Evolutionary conservation across 225 moss, liverwort and hornwort genomes (phyloP), one percentile per base, ranked within the genome.

Genomic region (Asterella californica): DNA sequence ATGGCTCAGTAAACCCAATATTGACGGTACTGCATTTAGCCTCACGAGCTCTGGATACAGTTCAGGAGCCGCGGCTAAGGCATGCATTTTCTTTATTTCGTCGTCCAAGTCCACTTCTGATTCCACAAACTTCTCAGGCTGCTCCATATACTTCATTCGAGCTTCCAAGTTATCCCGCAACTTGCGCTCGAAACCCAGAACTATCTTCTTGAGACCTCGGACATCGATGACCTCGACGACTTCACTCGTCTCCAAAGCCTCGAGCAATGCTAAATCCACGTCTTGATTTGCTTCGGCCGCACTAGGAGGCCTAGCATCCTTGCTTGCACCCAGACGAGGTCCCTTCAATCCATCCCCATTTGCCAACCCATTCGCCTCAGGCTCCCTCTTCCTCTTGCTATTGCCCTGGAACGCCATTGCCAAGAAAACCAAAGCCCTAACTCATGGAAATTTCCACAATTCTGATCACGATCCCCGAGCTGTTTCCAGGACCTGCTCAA

Each of bases 41-140:
- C 91, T 89, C 21, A 97, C 94, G 15, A 99, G 92, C 89, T 99
- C 97, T 9, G 94, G 97, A 62, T 97, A 99, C 12, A 95, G 84
- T 66, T 93, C 92, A 27, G 97, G 97, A 54, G 91, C 95, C 45
- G 97, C 90, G 21, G 97, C 97, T 68, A 99, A 75, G 15, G 93
- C 92, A 72, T 93, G 97, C 87, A 99, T 69, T 83, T 90, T 99
- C 86, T 99, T 92, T 19, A 95, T 88, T 85, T 99, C 97, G 54
- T 93, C 94, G 29, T 99, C 91, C 54, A 97, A 81, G 65, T 97
- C 96, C 76, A 97, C 85, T 83, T 97, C 96, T 46, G 97, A 99
- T 62, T 99, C 97, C 87, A 99, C 83, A 59, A 99, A 99, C 83
- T 95, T 99, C 72, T 99, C 94, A 2, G 94, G 93, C 80, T 92